phyloP scores from a whole-genome alignment of 148 eudicot genomes.

The Chenopodium berlandieri region DNA sequence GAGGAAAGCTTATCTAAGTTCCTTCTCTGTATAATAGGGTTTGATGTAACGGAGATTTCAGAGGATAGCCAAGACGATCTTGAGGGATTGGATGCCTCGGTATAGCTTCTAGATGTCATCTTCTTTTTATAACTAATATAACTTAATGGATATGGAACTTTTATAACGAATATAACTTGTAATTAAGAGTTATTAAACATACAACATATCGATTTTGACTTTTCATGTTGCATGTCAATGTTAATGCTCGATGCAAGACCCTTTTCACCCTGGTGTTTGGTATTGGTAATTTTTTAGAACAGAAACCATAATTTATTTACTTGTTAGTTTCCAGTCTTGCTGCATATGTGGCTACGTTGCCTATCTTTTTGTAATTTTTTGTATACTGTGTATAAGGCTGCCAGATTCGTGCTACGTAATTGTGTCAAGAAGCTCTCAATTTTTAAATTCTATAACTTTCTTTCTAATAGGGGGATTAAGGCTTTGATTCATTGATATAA shows the following conservation, averaged over 20 bases:
- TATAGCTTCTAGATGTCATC: constrained; percentile 26
- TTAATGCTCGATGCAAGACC: neutral
- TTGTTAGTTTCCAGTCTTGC: neutral
- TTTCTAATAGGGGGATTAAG: too few species aligned
- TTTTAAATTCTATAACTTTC: too few species aligned
- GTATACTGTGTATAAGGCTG: neutral
- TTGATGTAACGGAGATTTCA: too few species aligned
- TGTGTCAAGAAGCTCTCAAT: too few species aligned
- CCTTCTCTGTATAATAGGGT: too few species aligned
- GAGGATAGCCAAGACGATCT: too few species aligned
- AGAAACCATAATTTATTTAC: neutral
- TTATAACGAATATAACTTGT: neutral
- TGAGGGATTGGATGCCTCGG: too few species aligned
- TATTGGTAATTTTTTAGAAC: neutral
- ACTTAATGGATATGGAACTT: neutral
- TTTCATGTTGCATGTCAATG: neutral
- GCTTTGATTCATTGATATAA: too few species aligned
- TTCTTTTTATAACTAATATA: neutral
- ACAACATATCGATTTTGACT: neutral
- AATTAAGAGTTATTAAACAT: neutral
- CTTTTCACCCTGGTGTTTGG: neutral
- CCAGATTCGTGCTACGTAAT: neutral
- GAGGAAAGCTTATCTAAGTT: too few species aligned
- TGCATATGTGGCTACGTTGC: neutral
- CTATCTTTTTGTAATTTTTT: neutral